Evolutionary conservation across 108 stramenopile species (phyloP), one percentile per base, ranked within the genome.

Genomic region (Skeletonema costatum): DNA sequence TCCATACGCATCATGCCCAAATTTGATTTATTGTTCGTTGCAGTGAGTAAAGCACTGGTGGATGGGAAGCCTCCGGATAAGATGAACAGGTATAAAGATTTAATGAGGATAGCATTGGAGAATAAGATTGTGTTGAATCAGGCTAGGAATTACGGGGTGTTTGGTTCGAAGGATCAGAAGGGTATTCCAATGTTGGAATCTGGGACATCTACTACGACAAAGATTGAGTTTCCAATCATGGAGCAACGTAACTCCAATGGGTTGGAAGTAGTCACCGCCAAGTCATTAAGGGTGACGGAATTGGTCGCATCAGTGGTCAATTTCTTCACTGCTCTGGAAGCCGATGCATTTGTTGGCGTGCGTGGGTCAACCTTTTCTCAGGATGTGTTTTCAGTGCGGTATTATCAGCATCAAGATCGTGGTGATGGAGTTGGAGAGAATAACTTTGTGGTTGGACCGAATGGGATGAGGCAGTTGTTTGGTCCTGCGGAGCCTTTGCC

Each of bases 361-460:
- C 59, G 74, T 10, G 70, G 81, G 10, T 84, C 82, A 60, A 82
- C 85, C 25, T 94, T 73, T 73, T 88, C 85, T 2, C 89, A 77
- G 11, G 88, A 88, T 80, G 86, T 92, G 13, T 90, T 87, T 78
- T 89, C 90, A 9, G 81, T 82, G 35, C 85, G 93, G 2, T 90
- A 89, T 66, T 82, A 87, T 59, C 68, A 78, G 76, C 86, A 87
- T 50, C 38, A 9, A 17, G 88, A 87, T 65, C 60, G 21, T 32
- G 39, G 9, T 38, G 33, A 39, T 19, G 21, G 35, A 36, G 66
- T 21, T 2, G 58, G 66, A 33, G 60, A 60, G 32, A 60, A 60
- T 60, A 78, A 71, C 60, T 73, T 68, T 48, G 68, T 80, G n/a
- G n/a, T 73, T 3, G 71, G 78, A 16, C 66, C 48, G 30, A 32